Base-by-base conservation (phyloP, 768 basidiomycete species). In the Agrocybe chaxingu region DNA sequence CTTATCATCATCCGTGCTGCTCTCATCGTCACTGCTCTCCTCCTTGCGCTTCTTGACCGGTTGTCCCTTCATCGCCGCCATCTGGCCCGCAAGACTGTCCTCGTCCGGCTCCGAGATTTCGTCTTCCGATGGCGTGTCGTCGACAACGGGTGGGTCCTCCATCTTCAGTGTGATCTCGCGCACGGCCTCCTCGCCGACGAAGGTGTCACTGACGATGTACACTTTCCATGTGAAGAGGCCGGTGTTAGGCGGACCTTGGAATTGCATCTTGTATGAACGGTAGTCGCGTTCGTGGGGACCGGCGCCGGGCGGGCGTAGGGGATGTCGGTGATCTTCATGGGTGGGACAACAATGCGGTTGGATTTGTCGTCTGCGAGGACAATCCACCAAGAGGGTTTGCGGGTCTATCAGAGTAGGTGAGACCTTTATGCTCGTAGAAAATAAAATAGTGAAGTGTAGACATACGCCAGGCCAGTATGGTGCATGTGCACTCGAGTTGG, bases 71-170 rank as follows among this genome's bases (percentile, higher is more conserved):
- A 99, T 92, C 39, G 85, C 84, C 4, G 95, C 94, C 92, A 98
- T 96, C 74, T 99, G 97, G 7, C 97, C 97, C 4, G 94, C 97
- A 45, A 98, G 72, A 19, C 88, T 81, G 67, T 98, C 97, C 67
- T 98, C 97, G 30, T 98, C 97, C 0, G 97, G 97, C 43, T 98
- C 97, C 0, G 94, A 97, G 56, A 98, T 99, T 52, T 97, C 95
- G 62, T 98, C 94, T 33, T 96, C 95, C 16, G 71, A 72, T 29
- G 70, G 78, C 49, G 78, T 64, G 36, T 86, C 86, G 5, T 84
- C 84, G 0, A 71, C 71, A 1, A 73, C 74, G 8, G 84, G 76
- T 3, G 80, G 70, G 37, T 92, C 86, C 47, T 94, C 90, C 32
- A 97, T 87, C 64, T 87, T 87, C 54, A 97, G 82, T 62, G 80